These are phyloP conservation scores for Boletus speciosus DNA, from an alignment of 768 basidiomycete genomes.

Conservation along the genomic window DNA sequence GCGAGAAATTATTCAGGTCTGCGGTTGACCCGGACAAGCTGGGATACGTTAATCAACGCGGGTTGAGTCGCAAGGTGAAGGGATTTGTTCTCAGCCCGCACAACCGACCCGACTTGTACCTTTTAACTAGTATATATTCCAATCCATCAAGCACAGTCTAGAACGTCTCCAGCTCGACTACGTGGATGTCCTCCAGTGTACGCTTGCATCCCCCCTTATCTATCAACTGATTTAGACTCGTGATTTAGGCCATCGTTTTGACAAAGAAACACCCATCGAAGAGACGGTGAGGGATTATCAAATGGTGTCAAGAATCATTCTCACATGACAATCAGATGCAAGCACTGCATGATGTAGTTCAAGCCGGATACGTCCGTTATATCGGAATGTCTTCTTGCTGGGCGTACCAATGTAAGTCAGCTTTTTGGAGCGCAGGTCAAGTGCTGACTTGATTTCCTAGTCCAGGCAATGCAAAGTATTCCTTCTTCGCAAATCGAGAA, in stretches of 20 bases:
- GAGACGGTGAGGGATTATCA: not conserved
- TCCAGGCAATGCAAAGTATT: constrained; percentile 2
- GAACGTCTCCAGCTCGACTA: constrained; percentile 2
- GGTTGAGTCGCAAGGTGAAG: constrained; percentile 2
- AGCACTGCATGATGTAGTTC: not conserved
- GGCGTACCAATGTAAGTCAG: not conserved
- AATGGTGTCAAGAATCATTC: not conserved
- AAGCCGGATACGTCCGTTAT: constrained; percentile 1
- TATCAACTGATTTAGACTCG: not conserved
- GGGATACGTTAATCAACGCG: constrained; percentile 1
- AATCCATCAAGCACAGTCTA: constrained; percentile 1
- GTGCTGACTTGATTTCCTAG: not conserved
- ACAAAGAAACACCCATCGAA: not conserved
- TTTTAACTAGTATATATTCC: not conserved
- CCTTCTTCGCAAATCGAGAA: not conserved
- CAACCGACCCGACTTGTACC: not conserved
- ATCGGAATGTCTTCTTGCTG: constrained; percentile 3
- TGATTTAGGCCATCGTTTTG: not conserved
- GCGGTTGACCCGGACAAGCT: not conserved
- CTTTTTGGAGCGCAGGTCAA: not conserved
- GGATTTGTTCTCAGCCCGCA: constrained; percentile 37
- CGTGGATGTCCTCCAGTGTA: not conserved
- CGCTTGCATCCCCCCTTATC: not conserved
- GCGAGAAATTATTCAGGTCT: constrained; percentile 1
- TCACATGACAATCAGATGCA: not conserved